A percentile compares a stretch with the other conserved stretches of the same genome.
Conservation (phyloP, 768 basidiomycete species). For the Kwoniella sp. region DNA sequence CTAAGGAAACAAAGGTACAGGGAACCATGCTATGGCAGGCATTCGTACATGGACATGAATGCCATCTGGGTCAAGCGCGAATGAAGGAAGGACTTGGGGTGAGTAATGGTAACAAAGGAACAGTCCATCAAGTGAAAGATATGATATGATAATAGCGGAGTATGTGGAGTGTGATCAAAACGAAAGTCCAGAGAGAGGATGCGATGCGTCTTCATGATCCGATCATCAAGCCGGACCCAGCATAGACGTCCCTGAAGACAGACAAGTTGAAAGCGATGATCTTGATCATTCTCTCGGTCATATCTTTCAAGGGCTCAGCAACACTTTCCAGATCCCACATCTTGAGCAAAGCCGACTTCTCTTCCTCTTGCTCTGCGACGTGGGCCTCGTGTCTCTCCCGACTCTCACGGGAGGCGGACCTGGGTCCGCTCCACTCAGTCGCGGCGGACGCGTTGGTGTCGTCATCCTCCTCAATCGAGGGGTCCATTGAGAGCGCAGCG, state of each 20-base stretch:
- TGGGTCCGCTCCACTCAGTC: background rate
- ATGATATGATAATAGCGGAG: background rate
- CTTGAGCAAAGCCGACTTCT: slow-evolving; percentile 19
- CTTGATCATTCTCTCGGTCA: slow-evolving; percentile 34
- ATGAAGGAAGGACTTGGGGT: background rate
- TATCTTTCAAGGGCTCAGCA: slow-evolving; percentile 21
- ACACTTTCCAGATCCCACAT: slow-evolving; percentile 20
- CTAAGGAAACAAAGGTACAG: background rate
- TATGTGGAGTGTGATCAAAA: too few relatives aligned
- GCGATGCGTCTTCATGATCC: slow-evolving; percentile 15
- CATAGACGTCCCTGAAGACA: slow-evolving; percentile 36
- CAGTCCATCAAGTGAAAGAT: background rate
- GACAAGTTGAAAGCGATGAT: slow-evolving; percentile 43
- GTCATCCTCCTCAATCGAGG: background rate
- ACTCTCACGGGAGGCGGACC: slow-evolving; percentile 1
- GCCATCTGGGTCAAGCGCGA: too few relatives aligned
- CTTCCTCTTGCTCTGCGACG: background rate
- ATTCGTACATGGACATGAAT: too few relatives aligned
- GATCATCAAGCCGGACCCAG: slow-evolving; percentile 39
- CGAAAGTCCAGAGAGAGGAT: too few relatives aligned
- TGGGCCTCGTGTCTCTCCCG: slow-evolving; percentile 14
- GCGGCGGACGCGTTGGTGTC: too few relatives aligned
- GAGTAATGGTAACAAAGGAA: background rate
- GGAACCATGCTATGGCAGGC: background rate
- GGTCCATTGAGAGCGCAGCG: background rate